These are phyloP conservation scores for Cyclaneusma minus DNA, from an alignment of 2,329 filamentous ascomycete genomes.

Conservation along the genomic window DNA sequence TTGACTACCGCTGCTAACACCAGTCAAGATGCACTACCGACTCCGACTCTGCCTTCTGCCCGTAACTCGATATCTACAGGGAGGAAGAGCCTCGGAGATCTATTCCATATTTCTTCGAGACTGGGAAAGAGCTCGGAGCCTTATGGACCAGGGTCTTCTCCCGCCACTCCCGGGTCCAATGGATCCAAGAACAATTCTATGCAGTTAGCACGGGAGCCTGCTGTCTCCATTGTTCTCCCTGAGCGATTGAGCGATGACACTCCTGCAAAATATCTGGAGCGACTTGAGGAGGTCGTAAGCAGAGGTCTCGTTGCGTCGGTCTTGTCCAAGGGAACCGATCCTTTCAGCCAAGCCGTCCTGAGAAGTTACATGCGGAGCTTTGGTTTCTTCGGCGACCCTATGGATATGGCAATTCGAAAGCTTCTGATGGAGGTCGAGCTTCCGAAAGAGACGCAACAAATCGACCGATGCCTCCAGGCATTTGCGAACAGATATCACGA, in stretches of 20 bases:
- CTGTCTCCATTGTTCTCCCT: slow-evolving; percentile 47
- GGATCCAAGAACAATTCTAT: slow-evolving; percentile 73
- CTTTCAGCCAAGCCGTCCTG: slow-evolving; percentile 69
- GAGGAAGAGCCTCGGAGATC: slow-evolving; percentile 81
- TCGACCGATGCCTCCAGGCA: slow-evolving; percentile 82
- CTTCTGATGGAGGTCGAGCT: slow-evolving; percentile 92
- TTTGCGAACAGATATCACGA: slow-evolving; percentile 97
- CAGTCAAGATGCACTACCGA: slow-evolving; percentile 52
- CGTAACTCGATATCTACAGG: slow-evolving; percentile 80
- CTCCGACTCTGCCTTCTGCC: slow-evolving; percentile 35
- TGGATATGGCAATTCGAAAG: slow-evolving; percentile 95
- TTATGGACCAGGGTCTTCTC: slow-evolving; percentile 46
- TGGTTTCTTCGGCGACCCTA: slow-evolving; percentile 87
- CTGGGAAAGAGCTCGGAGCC: slow-evolving; percentile 72
- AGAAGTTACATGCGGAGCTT: slow-evolving; percentile 94
- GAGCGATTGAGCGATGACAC: slow-evolving; percentile 78
- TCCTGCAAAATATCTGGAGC: slow-evolving; percentile 72
- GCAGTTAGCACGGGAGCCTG: slow-evolving; percentile 55
- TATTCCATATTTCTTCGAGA: slow-evolving; percentile 61
- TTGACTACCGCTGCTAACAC: slow-evolving; percentile 57
- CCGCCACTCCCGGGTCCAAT: slow-evolving; percentile 52
- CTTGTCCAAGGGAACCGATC: slow-evolving; percentile 72
- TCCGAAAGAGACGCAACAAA: slow-evolving; percentile 95
- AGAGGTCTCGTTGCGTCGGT: slow-evolving; percentile 73
- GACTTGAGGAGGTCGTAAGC: slow-evolving; percentile 66